These are phyloP conservation scores for Lipomyces spencermartinsiae DNA, from an alignment of 805 yeast species.

Conservation along the genomic window DNA sequence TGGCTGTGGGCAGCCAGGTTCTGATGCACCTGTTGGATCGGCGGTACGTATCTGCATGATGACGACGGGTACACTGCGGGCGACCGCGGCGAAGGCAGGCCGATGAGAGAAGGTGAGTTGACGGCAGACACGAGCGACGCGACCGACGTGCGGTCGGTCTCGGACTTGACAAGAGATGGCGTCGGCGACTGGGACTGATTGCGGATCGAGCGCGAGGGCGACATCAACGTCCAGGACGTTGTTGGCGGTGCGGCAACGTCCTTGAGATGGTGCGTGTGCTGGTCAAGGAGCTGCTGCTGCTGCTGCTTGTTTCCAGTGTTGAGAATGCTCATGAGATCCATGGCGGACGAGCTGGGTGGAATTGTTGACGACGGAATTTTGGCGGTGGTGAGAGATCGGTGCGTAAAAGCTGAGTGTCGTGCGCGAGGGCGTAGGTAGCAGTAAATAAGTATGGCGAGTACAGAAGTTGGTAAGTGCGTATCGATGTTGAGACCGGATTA, in stretches of 20 bases:
- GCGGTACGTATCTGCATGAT: slow-evolving; percentile 16
- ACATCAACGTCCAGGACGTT: slow-evolving; percentile 31
- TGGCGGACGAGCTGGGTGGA: slow-evolving; percentile 9
- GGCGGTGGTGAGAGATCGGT: not conserved
- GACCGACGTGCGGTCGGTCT: slow-evolving; percentile 36
- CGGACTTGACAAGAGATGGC: slow-evolving; percentile 34
- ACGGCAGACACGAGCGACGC: slow-evolving; percentile 37
- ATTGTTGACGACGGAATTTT: slow-evolving; percentile 6
- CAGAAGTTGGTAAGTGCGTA: not conserved
- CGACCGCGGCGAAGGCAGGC: slow-evolving; percentile 38
- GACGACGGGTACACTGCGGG: slow-evolving; percentile 22
- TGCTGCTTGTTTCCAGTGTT: slow-evolving; percentile 29
- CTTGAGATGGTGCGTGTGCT: slow-evolving; percentile 1
- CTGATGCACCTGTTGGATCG: slow-evolving; percentile 10
- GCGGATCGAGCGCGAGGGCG: slow-evolving; percentile 36
- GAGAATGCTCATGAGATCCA: slow-evolving; percentile 35
- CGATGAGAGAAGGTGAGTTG: slow-evolving; percentile 34
- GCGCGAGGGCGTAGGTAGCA: not conserved
- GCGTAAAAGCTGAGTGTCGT: not conserved
- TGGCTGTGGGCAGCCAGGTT: not conserved
- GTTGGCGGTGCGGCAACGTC: slow-evolving; percentile 4
- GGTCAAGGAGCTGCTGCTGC: slow-evolving; percentile 16
- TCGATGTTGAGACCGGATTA: no score
- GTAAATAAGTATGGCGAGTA: not conserved
- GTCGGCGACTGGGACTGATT: slow-evolving; percentile 38